Evolutionary conservation across 345 rosid species (phyloP).

Genomic region (Pugionium cornutum): DNA sequence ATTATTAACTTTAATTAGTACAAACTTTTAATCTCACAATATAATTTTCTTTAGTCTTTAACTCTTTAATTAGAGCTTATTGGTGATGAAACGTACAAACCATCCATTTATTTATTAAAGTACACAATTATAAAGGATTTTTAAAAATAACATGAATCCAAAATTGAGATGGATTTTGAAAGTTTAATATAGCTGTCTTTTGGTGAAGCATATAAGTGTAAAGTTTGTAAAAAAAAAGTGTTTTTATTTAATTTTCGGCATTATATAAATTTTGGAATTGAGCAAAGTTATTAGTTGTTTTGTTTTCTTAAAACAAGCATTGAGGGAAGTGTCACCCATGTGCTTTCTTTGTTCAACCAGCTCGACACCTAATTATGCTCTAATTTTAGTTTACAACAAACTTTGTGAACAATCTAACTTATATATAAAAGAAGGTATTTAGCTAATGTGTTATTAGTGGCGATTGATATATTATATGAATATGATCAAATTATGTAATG

Average conservation of each 20-base stretch:
- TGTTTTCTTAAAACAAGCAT: slow-evolving; percentile 26
- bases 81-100: slow-evolving; percentile 24
- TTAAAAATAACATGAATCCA: background rate
- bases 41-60: background rate
- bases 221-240: too few species aligned
- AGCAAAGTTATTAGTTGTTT: slow-evolving; percentile 32
- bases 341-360: slow-evolving; percentile 44
- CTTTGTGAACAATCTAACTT: slow-evolving; percentile 27
- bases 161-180: background rate
- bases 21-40: slow-evolving; percentile 7
- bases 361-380: slow-evolving; percentile 41
- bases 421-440: background rate
- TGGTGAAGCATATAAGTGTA: background rate
- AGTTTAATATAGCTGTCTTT: background rate
- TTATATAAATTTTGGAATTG: slow-evolving; percentile 25
- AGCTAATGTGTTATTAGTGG: background rate
- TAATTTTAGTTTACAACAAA: slow-evolving; percentile 27
- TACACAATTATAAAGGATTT: background rate
- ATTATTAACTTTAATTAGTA: slow-evolving; percentile 21
- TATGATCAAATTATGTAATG: background rate
- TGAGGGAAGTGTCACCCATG: slow-evolving; percentile 37
- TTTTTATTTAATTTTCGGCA: background rate
- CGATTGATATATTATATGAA: background rate
- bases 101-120: background rate
- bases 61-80: slow-evolving; percentile 20